Base-by-base conservation (phyloP, 805 yeast genomes). In the Saturnispora quitensis region DNA sequence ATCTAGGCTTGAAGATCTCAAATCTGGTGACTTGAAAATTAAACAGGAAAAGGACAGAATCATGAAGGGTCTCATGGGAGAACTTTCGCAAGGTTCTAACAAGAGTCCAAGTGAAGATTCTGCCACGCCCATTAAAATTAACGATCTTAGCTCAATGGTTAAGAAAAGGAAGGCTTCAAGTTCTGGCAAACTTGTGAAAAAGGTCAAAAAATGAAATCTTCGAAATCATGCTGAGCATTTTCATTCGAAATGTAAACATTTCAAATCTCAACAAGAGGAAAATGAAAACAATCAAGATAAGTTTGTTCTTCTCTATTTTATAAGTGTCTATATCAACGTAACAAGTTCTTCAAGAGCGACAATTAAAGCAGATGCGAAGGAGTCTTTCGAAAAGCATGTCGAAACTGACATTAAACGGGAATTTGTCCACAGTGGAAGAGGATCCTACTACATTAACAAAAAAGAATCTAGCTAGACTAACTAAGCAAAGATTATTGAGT, bases 1-100 rank as follows among this genome's bases (percentile, higher is more conserved):
- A 52, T 76, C 75, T 31, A 74, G 86, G 57, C 68, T 77, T 43
- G 71, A 70, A 2, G 89, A 83, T 40, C 70, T 83, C 68, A 73
- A 45, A 74, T 43, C 51, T 18, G 43, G 47, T 15, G 51, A 49
- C 36, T 18, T 34, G 22, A 28, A 43, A 22, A 43, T 49, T 9
- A 49, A 49, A 28, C 36, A 49, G 10, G 47, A 49, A 43, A 49
- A 49, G 36, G 47, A 49, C 31, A 24, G 47, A n/a, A 49, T 49
- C 9, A 49, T 49, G 51, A 43, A 49, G 40, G 51, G 51, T 2
- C 40, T 49, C 13, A 43, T 43, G 35, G 51, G 51, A 3, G 47
- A 43, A 34, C 27, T 28, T 18, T 27, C 40, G 8, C 20, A 17
- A 9, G 36, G 27, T n/a, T 18, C 40, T 12, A 33, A n/a, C 17